Base-by-base conservation (phyloP, 179 eudicot genomes). In the Nepenthes alata region DNA sequence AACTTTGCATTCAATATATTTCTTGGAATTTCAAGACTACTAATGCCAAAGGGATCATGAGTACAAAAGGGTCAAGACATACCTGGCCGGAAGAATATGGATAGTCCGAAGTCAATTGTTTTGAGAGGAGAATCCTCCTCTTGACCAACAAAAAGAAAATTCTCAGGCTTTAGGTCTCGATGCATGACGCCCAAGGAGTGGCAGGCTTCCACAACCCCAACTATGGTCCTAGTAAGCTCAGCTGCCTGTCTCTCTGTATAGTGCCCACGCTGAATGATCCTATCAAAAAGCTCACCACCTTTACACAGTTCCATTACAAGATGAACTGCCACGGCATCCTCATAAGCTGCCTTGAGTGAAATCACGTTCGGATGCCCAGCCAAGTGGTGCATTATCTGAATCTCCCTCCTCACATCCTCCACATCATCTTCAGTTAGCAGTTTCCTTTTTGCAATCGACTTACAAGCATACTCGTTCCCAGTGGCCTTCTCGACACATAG, bases 251-350 rank as follows among this genome's bases (percentile, higher is more conserved):
- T 55, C 38, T 65, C 68, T 1, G 68, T 16, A 48, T 45, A 65
- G 37, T 65, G 68, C 1, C 68, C 68, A 3, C 61, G 60, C 45
- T 55, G 45, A 47, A 65, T 65, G 45, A 65, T 65, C 54, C 61
- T 55, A 56, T 65, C 68, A 35, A 65, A 65, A 48, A 65, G 68
- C 68, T 65, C 68, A 35, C 68, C 68, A 11, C 68, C 68, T 55
- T 55, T 56, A 11, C 68, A 65, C 7, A 65, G 37, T 54, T 65
- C 68, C 68, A 65, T 65, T 34, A 65, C 61, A 41, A 65, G 68
- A 57, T 65, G 68, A 8, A 65, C 61, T 5, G 68, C 60, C 3
- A 55, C 45, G 2, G 52, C 35, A 44, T 65, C 68, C 61, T 65
- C 68, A 65, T 55, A 65, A 56, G 68, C 60, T 0, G 53, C 68